Percentiles rank a stretch among this genome's conserved stretches.
Evolutionary conservation across 2,329 filamentous ascomycete species (phyloP).

Genomic region (Sporothrix pallida): DNA sequence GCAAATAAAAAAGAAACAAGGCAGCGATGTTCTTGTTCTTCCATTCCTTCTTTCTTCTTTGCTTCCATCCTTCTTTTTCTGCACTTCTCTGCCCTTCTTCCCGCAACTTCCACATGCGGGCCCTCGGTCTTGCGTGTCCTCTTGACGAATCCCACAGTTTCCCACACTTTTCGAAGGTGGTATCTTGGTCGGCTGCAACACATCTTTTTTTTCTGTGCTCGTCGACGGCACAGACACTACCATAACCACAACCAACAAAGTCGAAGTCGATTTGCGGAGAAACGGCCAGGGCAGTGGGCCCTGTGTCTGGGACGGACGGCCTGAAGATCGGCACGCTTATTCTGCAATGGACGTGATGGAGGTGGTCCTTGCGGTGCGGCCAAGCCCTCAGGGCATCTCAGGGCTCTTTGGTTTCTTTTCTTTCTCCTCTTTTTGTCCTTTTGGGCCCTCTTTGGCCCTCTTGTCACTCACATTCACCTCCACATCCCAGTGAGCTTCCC

Average conservation of each 20-base stretch:
- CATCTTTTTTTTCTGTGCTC: neutral
- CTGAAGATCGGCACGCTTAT: slow-evolving; percentile 28
- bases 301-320: slow-evolving; percentile 16
- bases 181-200: neutral
- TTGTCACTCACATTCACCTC: neutral
- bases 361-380: slow-evolving; percentile 5
- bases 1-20: slow-evolving; percentile 15
- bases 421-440: neutral
- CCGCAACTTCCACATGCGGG: neutral
- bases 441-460: neutral
- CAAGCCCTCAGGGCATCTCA: neutral
- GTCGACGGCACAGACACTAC: neutral
- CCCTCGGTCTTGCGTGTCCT: neutral
- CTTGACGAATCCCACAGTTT: neutral
- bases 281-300: slow-evolving; percentile 22
- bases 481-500: neutral
- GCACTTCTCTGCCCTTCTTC: neutral
- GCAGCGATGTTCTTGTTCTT: neutral
- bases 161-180: neutral
- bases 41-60: neutral
- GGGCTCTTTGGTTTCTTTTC: neutral
- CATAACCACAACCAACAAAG: neutral
- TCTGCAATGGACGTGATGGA: slow-evolving; percentile 24
- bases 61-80: neutral
- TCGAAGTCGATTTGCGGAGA: slow-evolving; percentile 18